Conservation (phyloP, 495 filamentous ascomycete species). For the Letharia columbiana region DNA sequence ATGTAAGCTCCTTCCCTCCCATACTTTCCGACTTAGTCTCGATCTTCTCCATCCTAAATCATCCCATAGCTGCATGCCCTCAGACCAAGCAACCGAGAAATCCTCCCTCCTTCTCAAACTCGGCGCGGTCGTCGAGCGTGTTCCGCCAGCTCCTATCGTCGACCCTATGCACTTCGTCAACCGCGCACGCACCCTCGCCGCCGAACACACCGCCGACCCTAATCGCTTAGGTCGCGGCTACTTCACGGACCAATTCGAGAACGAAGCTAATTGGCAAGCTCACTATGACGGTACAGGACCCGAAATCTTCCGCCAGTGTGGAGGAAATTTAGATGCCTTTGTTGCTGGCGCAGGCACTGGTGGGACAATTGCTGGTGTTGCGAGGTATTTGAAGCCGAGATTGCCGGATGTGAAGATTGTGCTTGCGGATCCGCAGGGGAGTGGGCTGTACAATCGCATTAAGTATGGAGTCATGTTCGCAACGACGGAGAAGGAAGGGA, state of each 20-base stretch:
- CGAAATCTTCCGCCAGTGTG: constrained; percentile 75
- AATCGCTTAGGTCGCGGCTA: constrained; percentile 51
- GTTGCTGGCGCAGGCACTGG: constrained; percentile 94
- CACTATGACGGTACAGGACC: constrained; percentile 80
- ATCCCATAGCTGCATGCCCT: constrained; percentile 70
- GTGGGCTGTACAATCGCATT: constrained; percentile 84
- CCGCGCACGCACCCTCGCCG: constrained; percentile 67
- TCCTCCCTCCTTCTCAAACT: constrained; percentile 80
- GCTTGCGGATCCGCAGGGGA: constrained; percentile 89
- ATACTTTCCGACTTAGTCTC: background rate
- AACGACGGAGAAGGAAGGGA: constrained; percentile 77
- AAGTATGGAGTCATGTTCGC: constrained; percentile 95
- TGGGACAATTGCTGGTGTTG: constrained; percentile 83
- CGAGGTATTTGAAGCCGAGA: constrained; percentile 66
- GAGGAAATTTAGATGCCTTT: constrained; percentile 74
- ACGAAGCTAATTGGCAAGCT: constrained; percentile 72
- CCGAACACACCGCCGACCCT: constrained; percentile 55
- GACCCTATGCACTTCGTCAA: constrained; percentile 93
- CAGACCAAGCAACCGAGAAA: constrained; percentile 85
- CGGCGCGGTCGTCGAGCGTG: constrained; percentile 80
- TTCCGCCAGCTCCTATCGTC: constrained; percentile 84
- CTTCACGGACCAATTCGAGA: constrained; percentile 98
- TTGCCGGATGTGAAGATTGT: constrained; percentile 57
- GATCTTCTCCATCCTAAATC: background rate
- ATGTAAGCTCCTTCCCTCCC: constrained; percentile 47